Percentiles rank a stretch among this genome's conserved stretches.
These are phyloP conservation scores for Penicillium sp. DNA, from an alignment of 2,329 filamentous ascomycete species.

Conservation along the genomic window DNA sequence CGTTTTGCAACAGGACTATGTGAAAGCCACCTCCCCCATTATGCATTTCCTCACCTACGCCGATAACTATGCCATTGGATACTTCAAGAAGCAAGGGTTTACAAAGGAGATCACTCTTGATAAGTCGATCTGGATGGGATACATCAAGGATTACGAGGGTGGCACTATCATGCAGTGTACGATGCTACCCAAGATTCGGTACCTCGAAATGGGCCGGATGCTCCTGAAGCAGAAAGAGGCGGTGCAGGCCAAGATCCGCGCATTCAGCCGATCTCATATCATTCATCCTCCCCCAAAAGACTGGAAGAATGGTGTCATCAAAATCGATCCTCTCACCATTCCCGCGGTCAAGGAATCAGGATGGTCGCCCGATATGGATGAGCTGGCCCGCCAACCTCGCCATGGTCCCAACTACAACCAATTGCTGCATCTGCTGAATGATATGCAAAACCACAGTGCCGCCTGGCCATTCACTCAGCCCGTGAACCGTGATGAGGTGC, in stretches of 20 bases:
- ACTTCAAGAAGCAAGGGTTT: slow-evolving; percentile 99
- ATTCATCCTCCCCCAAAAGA: slow-evolving; percentile 83
- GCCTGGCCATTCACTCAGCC: slow-evolving; percentile 95
- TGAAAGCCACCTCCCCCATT: slow-evolving; percentile 93
- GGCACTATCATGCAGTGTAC: slow-evolving; percentile 99
- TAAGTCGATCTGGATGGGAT: slow-evolving; percentile 94
- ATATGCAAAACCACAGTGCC: slow-evolving; percentile 90
- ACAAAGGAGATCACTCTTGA: slow-evolving; percentile 97
- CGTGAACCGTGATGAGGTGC: slow-evolving; percentile 92
- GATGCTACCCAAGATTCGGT: slow-evolving; percentile 93
- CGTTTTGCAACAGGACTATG: slow-evolving; percentile 68
- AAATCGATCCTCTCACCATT: slow-evolving; percentile 86
- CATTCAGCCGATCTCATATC: slow-evolving; percentile 86
- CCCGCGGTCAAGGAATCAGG: slow-evolving; percentile 88
- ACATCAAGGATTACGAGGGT: slow-evolving; percentile 99
- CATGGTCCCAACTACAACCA: slow-evolving; percentile 97
- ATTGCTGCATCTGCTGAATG: slow-evolving; percentile 88
- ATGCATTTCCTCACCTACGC: slow-evolving; percentile 99
- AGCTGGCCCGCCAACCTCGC: slow-evolving; percentile 89
- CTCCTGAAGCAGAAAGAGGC: slow-evolving; percentile 96
- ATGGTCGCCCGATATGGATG: slow-evolving; percentile 98
- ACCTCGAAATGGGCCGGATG: slow-evolving; percentile 92
- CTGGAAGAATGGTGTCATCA: slow-evolving; percentile 76
- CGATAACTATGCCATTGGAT: slow-evolving; percentile 98
- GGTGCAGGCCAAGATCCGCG: slow-evolving; percentile 91